Evolutionary conservation across 192 early-diverging fungal genomes (phyloP).

Genomic region (Backusella psychrophila): DNA sequence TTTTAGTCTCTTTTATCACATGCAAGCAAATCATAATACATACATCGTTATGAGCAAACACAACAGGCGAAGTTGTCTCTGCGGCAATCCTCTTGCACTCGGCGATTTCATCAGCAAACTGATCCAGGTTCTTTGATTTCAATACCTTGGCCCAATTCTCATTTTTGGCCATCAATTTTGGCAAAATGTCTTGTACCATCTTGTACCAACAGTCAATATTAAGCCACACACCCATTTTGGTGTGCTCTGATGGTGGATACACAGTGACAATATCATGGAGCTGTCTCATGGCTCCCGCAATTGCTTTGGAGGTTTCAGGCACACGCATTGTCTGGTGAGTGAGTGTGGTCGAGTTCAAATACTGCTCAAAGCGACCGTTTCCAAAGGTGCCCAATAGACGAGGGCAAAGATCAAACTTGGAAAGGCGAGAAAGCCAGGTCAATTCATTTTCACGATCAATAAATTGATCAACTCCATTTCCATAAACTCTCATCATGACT

Average conservation of each 20-base stretch:
- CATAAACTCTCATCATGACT: slow-evolving; percentile 73
- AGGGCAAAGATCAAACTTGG: slow-evolving; percentile 72
- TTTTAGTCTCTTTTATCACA: background rate
- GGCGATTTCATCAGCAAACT: slow-evolving; percentile 50
- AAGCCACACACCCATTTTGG: slow-evolving; percentile 56
- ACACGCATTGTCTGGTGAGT: slow-evolving; percentile 66
- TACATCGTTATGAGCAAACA: slow-evolving; percentile 87
- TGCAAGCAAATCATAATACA: slow-evolving; percentile 9
- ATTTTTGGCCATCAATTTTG: slow-evolving; percentile 13
- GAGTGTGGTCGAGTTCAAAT: slow-evolving; percentile 71
- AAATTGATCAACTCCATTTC: slow-evolving; percentile 76
- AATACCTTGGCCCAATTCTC: slow-evolving; percentile 5
- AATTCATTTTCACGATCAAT: slow-evolving; percentile 77
- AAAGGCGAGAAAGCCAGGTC: slow-evolving; percentile 70
- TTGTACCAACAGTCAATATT: slow-evolving; percentile 64
- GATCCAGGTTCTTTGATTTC: slow-evolving; percentile 37
- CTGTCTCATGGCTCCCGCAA: slow-evolving; percentile 67
- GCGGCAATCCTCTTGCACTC: slow-evolving; percentile 39
- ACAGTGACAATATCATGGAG: slow-evolving; percentile 67
- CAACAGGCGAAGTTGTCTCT: slow-evolving; percentile 54
- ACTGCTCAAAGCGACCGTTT: slow-evolving; percentile 86
- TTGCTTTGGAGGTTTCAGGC: slow-evolving; percentile 59
- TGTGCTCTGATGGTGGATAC: slow-evolving; percentile 50
- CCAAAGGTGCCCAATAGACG: slow-evolving; percentile 67
- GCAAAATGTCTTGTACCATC: slow-evolving; percentile 20